Evolutionary conservation across 352 stramenopile genomes (phyloP), one percentile per base, ranked within the genome.

Genomic region (Pythium periplocum): DNA sequence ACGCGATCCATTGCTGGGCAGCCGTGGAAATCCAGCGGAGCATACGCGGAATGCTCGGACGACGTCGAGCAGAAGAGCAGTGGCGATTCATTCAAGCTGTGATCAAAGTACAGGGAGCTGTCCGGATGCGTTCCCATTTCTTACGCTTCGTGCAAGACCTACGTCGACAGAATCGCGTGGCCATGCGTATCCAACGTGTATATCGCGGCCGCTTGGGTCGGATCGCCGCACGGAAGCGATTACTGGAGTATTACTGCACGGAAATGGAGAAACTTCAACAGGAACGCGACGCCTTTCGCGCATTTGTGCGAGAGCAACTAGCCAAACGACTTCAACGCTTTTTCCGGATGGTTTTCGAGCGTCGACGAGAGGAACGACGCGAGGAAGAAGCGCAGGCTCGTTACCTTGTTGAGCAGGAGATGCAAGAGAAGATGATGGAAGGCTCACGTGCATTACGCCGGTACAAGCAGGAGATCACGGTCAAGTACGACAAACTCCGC

Each of bases 61-160:
- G 79, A 10, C 61, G 66, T 5, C 33, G 55, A 5, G 74, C 74
- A 4, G 55, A 67, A 12, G 59, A 67, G 6, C 53, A 67, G 30
- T 80, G 68, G 64, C 50, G 31, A 26, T 62, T 70, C 17, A 61
- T 90, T 1, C 74, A 87, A 57, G 76, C 76, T 11, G 75, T 60
- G 2, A 51, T 86, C 41, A 53, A 47, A 57, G 76, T 90, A 33
- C 79, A 90, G 55, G 71, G 76, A 26, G 76, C 79, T 3, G 83
- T 81, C 61, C 79, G 79, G 9, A 80, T 80, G 66, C 79, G 76
- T 8, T 78, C 72, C 41, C 65, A 87, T 52, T 83, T 90, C 41
- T 59, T 69, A 32, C 56, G 54, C 34, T 78, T 78, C 51, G 26
- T 84, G 3, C 62, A 60, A 10, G 62, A 74, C 4, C n/a, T 85